Evolutionary conservation across 257 asterid species (phyloP), one percentile per base, ranked within the genome.

Genomic region (Solanum infundibuliforme): DNA sequence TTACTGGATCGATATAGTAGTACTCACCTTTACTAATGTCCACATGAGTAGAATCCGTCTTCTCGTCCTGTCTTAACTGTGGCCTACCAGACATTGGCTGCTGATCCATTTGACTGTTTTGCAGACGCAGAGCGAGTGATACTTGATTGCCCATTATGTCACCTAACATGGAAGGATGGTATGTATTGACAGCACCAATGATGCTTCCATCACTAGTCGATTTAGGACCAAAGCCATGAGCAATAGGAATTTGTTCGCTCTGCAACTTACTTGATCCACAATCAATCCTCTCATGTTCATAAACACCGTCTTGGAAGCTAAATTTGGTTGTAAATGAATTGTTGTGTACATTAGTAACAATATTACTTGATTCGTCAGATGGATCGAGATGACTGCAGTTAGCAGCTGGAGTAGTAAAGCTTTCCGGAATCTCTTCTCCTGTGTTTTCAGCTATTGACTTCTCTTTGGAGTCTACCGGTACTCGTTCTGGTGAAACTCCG

Each of bases 81-180:
- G 86, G 75, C 73, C 87, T 88, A 65, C 89, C 90, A 35, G 85
- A 77, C 60, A 85, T 46, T 29, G 90, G 82, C 71, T 83, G 88
- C 66, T 86, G 55, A 41, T 88, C 93, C 46, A 88, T 84, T 87
- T 90, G 90, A 46, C 88, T 74, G 52, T 90, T 89, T 84, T 89
- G 92, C 88, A 93, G 86, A 31, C 95, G 95, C 3, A 94, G 92
- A 12, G 95, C 95, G 38, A 94, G 95, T 7, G 97, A 93, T 16
- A 94, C 93, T 84, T 89, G 94, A 79, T 83, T 86, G 81, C 90
- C 88, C 65, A 46, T 87, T 2, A 88, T 20, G 43, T 88, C 89
- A 48, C 88, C 77, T 21, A 83, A 85, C 89, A 88, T 77, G 85
- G 92, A 87, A 73, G 84, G 86, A 52, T 83, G 69, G 18, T 90